phyloP scores from a whole-genome alignment of 768 basidiomycete species.

The Collybia mongolica region DNA sequence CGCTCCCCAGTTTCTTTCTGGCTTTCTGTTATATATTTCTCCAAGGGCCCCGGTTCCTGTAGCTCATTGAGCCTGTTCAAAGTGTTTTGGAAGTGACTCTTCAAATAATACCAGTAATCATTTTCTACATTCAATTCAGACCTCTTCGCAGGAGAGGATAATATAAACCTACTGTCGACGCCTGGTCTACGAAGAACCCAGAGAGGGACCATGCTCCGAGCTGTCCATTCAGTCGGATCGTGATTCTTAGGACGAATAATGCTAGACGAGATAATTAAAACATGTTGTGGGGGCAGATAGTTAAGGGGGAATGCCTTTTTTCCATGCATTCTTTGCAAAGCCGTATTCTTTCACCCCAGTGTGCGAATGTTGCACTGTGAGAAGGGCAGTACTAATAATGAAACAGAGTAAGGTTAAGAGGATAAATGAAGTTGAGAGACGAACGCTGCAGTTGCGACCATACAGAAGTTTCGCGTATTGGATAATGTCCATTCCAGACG shows the following conservation, averaged over 20 bases:
- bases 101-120: neutral
- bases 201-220: neutral
- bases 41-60: neutral
- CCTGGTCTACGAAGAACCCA: neutral
- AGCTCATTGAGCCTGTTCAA: neutral
- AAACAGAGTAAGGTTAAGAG: neutral
- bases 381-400: slow-evolving; percentile 13
- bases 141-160: neutral
- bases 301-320: slow-evolving; percentile 5
- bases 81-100: neutral
- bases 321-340: slow-evolving; percentile 15
- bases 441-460: slow-evolving; percentile 30
- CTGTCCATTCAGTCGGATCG: neutral
- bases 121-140: neutral
- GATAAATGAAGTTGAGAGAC: slow-evolving; percentile 4
- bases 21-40: neutral
- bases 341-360: slow-evolving; percentile 17
- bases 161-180: neutral
- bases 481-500: slow-evolving; percentile 26
- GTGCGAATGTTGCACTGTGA: slow-evolving; percentile 5
- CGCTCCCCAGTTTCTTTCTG: neutral
- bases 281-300: too few species aligned
- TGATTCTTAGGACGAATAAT: neutral
- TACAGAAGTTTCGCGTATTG: slow-evolving; percentile 37
- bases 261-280: neutral